Base-by-base conservation (phyloP, 345 rosid species). In the Microcos paniculata region DNA sequence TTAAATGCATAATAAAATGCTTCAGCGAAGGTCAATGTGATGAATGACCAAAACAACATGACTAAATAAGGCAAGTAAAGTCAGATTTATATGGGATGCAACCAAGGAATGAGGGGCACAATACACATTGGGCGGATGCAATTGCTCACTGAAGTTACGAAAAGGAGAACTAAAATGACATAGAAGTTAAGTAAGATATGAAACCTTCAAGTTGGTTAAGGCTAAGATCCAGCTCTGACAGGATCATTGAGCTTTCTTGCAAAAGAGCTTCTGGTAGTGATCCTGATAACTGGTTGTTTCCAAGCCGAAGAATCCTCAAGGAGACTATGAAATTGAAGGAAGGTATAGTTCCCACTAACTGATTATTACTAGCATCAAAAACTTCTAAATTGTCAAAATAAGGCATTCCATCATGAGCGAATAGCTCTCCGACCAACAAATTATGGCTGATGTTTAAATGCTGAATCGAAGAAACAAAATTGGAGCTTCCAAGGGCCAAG, bases 211-310 rank as follows among this genome's bases (percentile, higher is more conserved):
- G 86, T 77, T 83, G 92, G 81, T 94, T 91, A 72, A 56, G 82
- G 88, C 97, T 88, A 74, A 94, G 94, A 84, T 94, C 97, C 64
- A 94, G 86, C 77, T 94, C 97, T 45, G 94, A 80, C 78, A 94
- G 78, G 61, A 94, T 64, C 87, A 87, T 90, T 73, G 98, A 90
- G 80, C 87, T 90, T 70, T 89, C 97, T 77, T 88, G 90, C 72
- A 92, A 70, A 74, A 92, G 84, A 65, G 89, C 90, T 71, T 84
- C 86, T 9, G 94, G 96, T 45, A 89, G 62, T 73, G 88, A 80
- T 52, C 89, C 93, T 0, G 98, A 88, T 9, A 94, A 84, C 57
- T 81, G 88, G 74, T 94, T 94, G 83, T 81, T 82, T 71, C 90
- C 89, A 28, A 94, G 90, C 77, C 84, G 83, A 78, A 92, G 94